Conservation (phyloP, 176 grass and related monocot species). For the sorghum (Sorghum bicolor) region DNA sequence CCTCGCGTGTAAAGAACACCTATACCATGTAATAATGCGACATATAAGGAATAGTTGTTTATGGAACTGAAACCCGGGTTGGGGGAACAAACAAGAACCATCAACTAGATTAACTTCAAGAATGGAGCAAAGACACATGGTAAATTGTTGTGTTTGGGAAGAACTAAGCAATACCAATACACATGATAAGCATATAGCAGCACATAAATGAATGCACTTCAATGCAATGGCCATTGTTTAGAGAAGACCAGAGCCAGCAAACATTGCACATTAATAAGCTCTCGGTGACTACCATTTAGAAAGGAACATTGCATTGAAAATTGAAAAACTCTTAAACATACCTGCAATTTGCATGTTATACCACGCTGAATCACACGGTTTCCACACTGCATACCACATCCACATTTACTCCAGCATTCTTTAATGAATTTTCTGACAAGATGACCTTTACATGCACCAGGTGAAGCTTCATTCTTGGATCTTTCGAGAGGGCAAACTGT, state of each 20-base stretch:
- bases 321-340: slow-evolving; percentile 16
- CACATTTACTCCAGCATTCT: slow-evolving; percentile 88
- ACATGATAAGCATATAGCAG: not conserved
- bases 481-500: slow-evolving; percentile 64
- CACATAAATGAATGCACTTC: not conserved
- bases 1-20: slow-evolving; percentile 66
- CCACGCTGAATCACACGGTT: slow-evolving; percentile 70
- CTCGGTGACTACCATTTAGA: not conserved
- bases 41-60: not conserved
- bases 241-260: not conserved
- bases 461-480: slow-evolving; percentile 33
- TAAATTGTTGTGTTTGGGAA: not conserved
- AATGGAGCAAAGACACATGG: not conserved
- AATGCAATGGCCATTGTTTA: not conserved
- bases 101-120: not conserved
- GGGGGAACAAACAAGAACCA: not conserved
- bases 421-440: slow-evolving; percentile 73
- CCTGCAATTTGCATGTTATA: slow-evolving; percentile 59
- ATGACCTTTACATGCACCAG: slow-evolving; percentile 68
- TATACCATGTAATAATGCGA: slow-evolving; percentile 12
- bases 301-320: not conserved
- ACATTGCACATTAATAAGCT: not conserved
- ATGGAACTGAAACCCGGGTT: not conserved
- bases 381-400: slow-evolving; percentile 72
- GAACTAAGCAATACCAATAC: slow-evolving; percentile 16